Base-by-base conservation (phyloP, 805 yeast species). In the Lipomyces mesembrius region DNA sequence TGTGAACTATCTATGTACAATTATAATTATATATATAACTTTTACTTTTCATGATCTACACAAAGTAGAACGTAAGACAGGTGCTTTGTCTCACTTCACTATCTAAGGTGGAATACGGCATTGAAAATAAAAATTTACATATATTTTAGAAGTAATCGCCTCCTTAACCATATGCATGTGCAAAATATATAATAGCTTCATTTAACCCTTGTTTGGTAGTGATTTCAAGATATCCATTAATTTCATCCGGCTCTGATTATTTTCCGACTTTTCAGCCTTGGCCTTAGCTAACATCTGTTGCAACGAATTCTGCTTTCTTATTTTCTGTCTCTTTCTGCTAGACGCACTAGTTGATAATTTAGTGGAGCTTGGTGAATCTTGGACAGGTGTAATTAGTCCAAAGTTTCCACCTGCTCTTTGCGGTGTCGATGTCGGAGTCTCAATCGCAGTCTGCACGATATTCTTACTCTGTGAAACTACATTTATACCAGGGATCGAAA, bases 281-380 rank as follows among this genome's bases (percentile, higher is more conserved):
- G 71, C 60, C 27, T 65, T 68, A 4, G 70, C 71, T 12, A 69
- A 57, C 67, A 68, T 68, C 60, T 43, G 57, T 17, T 63, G 67
- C 35, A 68, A 35, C 3, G 72, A 57, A 39, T 68, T 68, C 56
- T 68, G 65, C 61, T 68, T 68, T 11, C 71, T 54, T 56, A 61
- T 43, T 46, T 68, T 68, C 34, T 66, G 68, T 20, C 71, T 39
- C 58, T 66, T 67, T 46, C 61, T 60, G 43, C 69, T 61, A 9
- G 72, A 62, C 5, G 64, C 60, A 17, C 62, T 61, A 14, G 64
- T 20, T 8, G 67, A 55, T 25, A 32, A 11, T 46, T 62, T 58
- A 20, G 62, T 62, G 20, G 64, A 55, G 27, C 34, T 25, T 12
- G 58, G 57, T 11, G 61, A 34, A 9, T 56, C 59, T 29, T 56